These are phyloP conservation scores for Theileria luwenshuni DNA, from an alignment of 169 alveolate species.

Conservation along the genomic window DNA sequence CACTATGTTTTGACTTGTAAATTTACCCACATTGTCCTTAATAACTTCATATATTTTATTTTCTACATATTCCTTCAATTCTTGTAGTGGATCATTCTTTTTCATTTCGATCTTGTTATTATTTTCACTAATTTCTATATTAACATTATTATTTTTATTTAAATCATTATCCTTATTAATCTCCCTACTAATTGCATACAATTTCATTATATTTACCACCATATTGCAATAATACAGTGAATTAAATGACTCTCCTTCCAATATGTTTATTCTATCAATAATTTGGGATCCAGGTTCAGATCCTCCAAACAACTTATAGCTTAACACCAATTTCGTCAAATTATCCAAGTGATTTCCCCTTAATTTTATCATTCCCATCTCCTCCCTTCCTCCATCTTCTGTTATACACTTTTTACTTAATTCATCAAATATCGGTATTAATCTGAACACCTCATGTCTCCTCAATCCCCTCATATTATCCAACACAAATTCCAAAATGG, in stretches of 20 bases:
- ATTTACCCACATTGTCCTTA: conserved; percentile 6
- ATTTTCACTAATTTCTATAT: too few species aligned
- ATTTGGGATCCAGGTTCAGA: too few species aligned
- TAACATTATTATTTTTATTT: background rate
- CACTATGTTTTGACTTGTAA: conserved; percentile 25
- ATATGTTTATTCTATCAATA: too few species aligned
- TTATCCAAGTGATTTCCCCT: background rate
- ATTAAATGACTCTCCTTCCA: too few species aligned
- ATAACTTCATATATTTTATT: background rate
- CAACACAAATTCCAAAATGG: background rate
- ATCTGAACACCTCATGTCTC: background rate
- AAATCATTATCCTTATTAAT: background rate
- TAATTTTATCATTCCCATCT: background rate
- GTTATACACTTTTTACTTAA: background rate
- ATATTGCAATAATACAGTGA: conserved; percentile 7
- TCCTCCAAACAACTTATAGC: background rate
- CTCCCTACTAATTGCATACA: conserved; percentile 1
- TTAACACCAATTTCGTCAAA: conserved; percentile 4
- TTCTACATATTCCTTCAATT: conserved; percentile 9
- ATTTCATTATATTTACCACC: conserved; percentile 5
- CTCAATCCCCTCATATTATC: conserved; percentile 3
- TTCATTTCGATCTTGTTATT: background rate
- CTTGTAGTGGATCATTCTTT: background rate
- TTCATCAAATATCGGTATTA: conserved; percentile 3
- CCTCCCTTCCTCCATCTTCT: background rate